Conservation (phyloP, 2,329 filamentous ascomycete species). For the Trichoderma citrinoviride region DNA sequence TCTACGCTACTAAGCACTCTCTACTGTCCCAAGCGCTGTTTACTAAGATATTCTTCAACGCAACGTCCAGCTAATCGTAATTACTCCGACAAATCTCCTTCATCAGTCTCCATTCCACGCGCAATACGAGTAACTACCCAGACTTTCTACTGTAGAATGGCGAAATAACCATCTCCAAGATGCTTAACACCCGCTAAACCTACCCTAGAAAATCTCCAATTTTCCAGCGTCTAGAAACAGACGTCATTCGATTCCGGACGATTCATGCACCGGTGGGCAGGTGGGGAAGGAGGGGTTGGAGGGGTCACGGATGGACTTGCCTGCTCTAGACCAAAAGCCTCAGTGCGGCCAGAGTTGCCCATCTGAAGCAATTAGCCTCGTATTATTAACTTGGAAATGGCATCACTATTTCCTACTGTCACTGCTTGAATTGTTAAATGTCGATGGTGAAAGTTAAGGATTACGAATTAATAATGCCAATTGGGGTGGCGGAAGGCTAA, state of each 20-base stretch:
- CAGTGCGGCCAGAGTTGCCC: slow-evolving; percentile 15
- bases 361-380: background rate
- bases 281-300: slow-evolving; percentile 11
- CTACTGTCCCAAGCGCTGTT: background rate
- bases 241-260: slow-evolving; percentile 5
- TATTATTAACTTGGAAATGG: too few species aligned
- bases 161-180: background rate
- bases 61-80: background rate
- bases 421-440: background rate
- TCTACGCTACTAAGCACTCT: background rate
- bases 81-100: slow-evolving; percentile 12
- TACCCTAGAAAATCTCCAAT: background rate
- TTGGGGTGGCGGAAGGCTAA: background rate
- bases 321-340: slow-evolving; percentile 6
- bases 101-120: background rate
- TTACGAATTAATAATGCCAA: background rate
- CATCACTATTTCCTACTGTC: too few species aligned
- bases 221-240: background rate
- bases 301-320: slow-evolving; percentile 17
- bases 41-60: background rate
- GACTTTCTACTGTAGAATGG: background rate
- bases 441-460: background rate
- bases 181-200: slow-evolving; percentile 3
- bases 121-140: too few species aligned
- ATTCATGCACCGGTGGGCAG: slow-evolving; percentile 5